Evolutionary conservation across 805 yeast genomes (phyloP).

Genomic region (Saccharomycopsis microspora): DNA sequence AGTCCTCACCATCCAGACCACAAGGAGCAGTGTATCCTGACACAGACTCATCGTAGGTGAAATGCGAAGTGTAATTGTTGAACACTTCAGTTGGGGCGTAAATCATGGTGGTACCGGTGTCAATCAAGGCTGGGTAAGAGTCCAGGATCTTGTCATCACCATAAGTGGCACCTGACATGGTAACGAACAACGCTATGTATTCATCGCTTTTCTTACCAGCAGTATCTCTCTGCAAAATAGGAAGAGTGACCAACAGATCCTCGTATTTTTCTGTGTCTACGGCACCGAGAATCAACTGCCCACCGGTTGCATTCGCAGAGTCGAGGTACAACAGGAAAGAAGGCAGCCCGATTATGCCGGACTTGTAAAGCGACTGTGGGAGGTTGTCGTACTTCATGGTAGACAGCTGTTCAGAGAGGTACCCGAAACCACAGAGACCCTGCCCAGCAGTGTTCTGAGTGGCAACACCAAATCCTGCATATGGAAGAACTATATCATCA

Average conservation of each 20-base stretch:
- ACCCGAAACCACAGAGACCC: slow-evolving; percentile 13
- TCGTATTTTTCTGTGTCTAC: slow-evolving; percentile 37
- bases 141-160: not conserved
- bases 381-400: slow-evolving; percentile 7
- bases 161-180: not conserved
- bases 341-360: not conserved
- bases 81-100: slow-evolving; percentile 1
- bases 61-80: not conserved
- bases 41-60: not conserved
- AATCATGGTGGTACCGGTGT: slow-evolving; percentile 10
- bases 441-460: slow-evolving; percentile 8
- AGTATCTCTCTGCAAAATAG: not conserved
- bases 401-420: not conserved
- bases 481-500: not conserved
- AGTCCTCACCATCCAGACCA: not conserved
- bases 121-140: slow-evolving; percentile 7
- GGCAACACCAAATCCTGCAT: slow-evolving; percentile 10
- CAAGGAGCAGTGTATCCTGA: slow-evolving; percentile 4
- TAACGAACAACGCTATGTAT: slow-evolving; percentile 3
- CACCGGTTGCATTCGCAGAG: slow-evolving; percentile 1
- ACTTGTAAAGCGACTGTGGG: slow-evolving; percentile 7
- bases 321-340: slow-evolving; percentile 11
- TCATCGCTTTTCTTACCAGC: not conserved
- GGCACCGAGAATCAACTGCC: slow-evolving; percentile 12
- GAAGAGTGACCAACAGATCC: slow-evolving; percentile 29